These are phyloP conservation scores for Furcasterigmium sp. DNA, from an alignment of 2,329 filamentous ascomycete genomes.

Conservation along the genomic window DNA sequence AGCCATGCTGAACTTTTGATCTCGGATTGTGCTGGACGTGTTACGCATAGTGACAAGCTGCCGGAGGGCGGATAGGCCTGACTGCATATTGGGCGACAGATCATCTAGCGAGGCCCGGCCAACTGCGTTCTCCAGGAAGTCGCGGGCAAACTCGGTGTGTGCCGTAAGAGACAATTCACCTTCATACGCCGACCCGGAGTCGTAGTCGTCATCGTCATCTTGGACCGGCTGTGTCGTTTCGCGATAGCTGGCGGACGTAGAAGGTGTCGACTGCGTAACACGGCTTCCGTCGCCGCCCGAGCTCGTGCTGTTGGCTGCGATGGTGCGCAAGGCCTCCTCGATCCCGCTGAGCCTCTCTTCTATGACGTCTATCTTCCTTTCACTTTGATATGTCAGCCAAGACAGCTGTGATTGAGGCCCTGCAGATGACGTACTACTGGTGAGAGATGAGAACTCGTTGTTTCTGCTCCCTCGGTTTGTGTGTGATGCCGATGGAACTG, in stretches of 20 bases:
- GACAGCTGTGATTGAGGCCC: too few relatives aligned
- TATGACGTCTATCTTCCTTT: slow-evolving; percentile 47
- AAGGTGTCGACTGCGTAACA: slow-evolving; percentile 13
- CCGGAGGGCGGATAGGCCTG: slow-evolving; percentile 44
- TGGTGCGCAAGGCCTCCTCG: slow-evolving; percentile 33
- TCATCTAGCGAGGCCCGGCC: slow-evolving; percentile 39
- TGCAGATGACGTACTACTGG: slow-evolving; percentile 51
- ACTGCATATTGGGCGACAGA: slow-evolving; percentile 44
- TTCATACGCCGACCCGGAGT: slow-evolving; percentile 36
- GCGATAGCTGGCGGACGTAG: slow-evolving; percentile 6
- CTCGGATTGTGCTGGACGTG: slow-evolving; percentile 30
- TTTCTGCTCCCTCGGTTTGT: slow-evolving; percentile 48
- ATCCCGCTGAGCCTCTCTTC: slow-evolving; percentile 39
- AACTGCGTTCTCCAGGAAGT: slow-evolving; percentile 50
- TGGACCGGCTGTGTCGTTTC: slow-evolving; percentile 22
- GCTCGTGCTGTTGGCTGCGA: slow-evolving; percentile 19
- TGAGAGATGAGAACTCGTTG: slow-evolving; percentile 55
- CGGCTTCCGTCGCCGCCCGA: slow-evolving; percentile 10
- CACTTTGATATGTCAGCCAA: too few relatives aligned
- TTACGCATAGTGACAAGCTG: slow-evolving; percentile 49
- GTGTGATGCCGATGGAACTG: slow-evolving; percentile 48
- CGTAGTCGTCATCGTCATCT: slow-evolving; percentile 30
- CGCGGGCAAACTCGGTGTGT: slow-evolving; percentile 48
- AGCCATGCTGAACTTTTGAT: slow-evolving; percentile 40
- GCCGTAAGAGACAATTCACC: slow-evolving; percentile 44